Evolutionary conservation across 2,329 filamentous ascomycete genomes (phyloP).

Genomic region (Davidsoniella neocaledoniae): DNA sequence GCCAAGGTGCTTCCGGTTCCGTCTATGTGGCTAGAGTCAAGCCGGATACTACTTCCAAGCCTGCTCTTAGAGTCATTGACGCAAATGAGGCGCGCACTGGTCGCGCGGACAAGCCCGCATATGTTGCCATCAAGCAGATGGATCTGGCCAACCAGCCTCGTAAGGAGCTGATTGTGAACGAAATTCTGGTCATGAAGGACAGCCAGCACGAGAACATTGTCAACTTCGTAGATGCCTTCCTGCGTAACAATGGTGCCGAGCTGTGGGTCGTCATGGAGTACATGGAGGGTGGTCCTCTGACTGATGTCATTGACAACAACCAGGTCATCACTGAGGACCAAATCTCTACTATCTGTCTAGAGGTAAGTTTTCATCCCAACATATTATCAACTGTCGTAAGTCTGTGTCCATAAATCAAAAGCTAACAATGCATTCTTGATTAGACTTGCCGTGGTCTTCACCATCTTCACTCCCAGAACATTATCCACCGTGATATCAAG

Average conservation of each 20-base stretch:
- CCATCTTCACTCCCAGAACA: slow-evolving; percentile 87
- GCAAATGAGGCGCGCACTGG: slow-evolving; percentile 50
- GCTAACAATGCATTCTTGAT: slow-evolving; percentile 1
- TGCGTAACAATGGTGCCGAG: slow-evolving; percentile 85
- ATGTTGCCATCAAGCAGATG: slow-evolving; percentile 99
- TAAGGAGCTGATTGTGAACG: slow-evolving; percentile 97
- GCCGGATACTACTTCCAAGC: slow-evolving; percentile 64
- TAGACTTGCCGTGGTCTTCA: slow-evolving; percentile 92
- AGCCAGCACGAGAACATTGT: slow-evolving; percentile 97
- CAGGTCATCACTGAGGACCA: slow-evolving; percentile 86
- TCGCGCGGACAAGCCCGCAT: slow-evolving; percentile 29
- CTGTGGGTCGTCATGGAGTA: slow-evolving; percentile 99
- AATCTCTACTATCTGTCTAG: slow-evolving; percentile 89
- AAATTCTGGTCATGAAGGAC: slow-evolving; percentile 99
- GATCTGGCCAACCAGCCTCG: slow-evolving; percentile 91
- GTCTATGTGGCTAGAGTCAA: slow-evolving; percentile 96
- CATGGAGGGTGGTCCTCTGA: slow-evolving; percentile 95
- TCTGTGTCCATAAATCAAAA: slow-evolving; percentile 14
- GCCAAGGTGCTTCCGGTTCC: slow-evolving; percentile 91
- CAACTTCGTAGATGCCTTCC: slow-evolving; percentile 93
- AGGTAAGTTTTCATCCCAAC: slow-evolving; percentile 40
- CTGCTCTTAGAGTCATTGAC: slow-evolving; percentile 62
- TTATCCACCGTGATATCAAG: slow-evolving; percentile 99
- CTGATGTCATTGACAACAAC: slow-evolving; percentile 98
- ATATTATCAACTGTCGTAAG: background rate